A percentile compares a stretch with the other conserved stretches of the same genome.
Evolutionary conservation across 2,329 filamentous ascomycete genomes (phyloP).

Genomic region (Akanthomyces dipterigenus): DNA sequence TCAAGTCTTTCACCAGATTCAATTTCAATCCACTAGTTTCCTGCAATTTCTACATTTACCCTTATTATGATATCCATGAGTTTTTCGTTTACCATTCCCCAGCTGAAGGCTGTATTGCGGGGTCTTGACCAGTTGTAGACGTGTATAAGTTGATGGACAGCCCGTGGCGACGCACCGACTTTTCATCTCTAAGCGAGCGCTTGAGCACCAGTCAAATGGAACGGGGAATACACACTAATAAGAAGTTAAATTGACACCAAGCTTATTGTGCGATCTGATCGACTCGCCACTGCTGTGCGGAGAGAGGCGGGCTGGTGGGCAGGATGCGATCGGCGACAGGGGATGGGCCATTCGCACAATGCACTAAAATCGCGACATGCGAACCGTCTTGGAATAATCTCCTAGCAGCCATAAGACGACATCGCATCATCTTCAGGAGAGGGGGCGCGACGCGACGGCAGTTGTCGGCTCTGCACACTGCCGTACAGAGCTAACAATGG

Average conservation of each 20-base stretch:
- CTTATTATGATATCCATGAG: no score
- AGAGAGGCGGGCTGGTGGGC: not conserved
- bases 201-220: not conserved
- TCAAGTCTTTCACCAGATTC: no score
- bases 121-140: no score
- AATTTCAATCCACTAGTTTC: no score
- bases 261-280: not conserved
- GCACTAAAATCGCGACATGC: slow-evolving; percentile 11
- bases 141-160: no score
- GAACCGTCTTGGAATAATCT: slow-evolving; percentile 3
- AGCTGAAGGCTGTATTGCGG: not conserved
- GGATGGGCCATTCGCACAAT: not conserved
- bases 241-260: not conserved
- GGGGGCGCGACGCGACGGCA: not conserved
- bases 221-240: not conserved
- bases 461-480: not conserved
- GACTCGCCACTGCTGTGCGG: not conserved
- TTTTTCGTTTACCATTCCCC: no score
- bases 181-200: not conserved
- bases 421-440: not conserved
- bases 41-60: no score
- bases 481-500: not conserved
- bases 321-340: not conserved
- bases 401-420: not conserved
- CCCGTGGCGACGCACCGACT: not conserved